phyloP scores from a whole-genome alignment of 495 filamentous ascomycete genomes.

The Tuber borchii region DNA sequence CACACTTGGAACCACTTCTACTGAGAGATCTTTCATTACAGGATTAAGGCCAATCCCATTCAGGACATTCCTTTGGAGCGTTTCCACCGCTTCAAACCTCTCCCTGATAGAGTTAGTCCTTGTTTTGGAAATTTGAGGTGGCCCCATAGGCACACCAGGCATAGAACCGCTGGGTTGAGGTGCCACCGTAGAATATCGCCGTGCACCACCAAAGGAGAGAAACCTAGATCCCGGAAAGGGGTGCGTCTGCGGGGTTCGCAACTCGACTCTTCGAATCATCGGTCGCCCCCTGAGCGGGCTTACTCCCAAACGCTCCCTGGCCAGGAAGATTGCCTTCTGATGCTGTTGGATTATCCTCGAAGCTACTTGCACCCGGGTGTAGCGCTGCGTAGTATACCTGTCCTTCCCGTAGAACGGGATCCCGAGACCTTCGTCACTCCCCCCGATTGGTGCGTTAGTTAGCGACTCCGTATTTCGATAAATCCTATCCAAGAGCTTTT shows the following conservation, averaged over 20 bases:
- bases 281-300: background rate
- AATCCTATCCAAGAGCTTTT: background rate
- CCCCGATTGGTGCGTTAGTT: background rate
- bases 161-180: background rate
- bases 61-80: background rate
- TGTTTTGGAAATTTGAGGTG: background rate
- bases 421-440: background rate
- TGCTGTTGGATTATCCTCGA: background rate
- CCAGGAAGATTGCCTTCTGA: background rate
- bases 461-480: background rate
- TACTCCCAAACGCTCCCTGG: background rate
- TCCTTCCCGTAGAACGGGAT: background rate
- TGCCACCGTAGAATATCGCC: background rate
- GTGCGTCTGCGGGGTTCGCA: background rate
- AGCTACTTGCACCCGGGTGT: background rate
- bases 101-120: conserved; percentile 7
- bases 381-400: background rate
- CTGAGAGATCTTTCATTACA: conserved; percentile 2
- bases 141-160: background rate
- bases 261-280: background rate
- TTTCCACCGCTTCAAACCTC: background rate
- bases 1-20: conserved; percentile 4
- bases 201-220: background rate
- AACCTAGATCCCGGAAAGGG: background rate
- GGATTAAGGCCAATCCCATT: conserved; percentile 11